phyloP scores from a whole-genome alignment of 176 grass and related monocot genomes.

The Chloris gayana region DNA sequence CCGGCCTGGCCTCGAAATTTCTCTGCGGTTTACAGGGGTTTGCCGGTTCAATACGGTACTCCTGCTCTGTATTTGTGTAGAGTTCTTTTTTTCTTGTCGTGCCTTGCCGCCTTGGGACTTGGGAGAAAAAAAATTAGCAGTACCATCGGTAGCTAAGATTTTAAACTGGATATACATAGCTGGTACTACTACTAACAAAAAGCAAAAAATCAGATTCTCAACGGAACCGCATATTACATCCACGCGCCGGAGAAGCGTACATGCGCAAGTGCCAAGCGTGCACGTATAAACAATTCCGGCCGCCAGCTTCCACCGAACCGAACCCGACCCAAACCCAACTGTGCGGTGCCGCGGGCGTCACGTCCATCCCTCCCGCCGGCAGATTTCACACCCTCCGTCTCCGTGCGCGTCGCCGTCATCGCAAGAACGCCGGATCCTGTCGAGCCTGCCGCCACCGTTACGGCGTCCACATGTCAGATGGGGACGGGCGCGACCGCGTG shows the following conservation, averaged over 20 bases:
- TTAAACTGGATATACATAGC: too few species aligned
- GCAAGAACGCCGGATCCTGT: constrained; percentile 14
- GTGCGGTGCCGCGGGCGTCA: constrained; percentile 13
- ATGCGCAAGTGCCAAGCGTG: constrained; percentile 6
- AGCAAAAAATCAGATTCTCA: too few species aligned
- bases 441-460: constrained; percentile 19
- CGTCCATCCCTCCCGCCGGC: constrained; percentile 18
- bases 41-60: background rate
- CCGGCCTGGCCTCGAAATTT: background rate
- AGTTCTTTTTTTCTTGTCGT: too few species aligned
- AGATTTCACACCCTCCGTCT: background rate
- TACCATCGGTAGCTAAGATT: too few species aligned
- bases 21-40: background rate
- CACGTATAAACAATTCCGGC: constrained; percentile 31
- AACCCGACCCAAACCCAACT: background rate
- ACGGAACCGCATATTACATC: too few species aligned
- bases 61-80: too few species aligned
- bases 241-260: background rate
- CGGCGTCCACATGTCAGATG: constrained; percentile 36
- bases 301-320: background rate
- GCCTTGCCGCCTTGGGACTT: too few species aligned
- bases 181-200: too few species aligned
- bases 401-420: constrained; percentile 1
- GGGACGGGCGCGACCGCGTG: background rate
- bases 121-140: too few species aligned